phyloP scores from a whole-genome alignment of 495 filamentous ascomycete species.

The Penicillium fimorum region DNA sequence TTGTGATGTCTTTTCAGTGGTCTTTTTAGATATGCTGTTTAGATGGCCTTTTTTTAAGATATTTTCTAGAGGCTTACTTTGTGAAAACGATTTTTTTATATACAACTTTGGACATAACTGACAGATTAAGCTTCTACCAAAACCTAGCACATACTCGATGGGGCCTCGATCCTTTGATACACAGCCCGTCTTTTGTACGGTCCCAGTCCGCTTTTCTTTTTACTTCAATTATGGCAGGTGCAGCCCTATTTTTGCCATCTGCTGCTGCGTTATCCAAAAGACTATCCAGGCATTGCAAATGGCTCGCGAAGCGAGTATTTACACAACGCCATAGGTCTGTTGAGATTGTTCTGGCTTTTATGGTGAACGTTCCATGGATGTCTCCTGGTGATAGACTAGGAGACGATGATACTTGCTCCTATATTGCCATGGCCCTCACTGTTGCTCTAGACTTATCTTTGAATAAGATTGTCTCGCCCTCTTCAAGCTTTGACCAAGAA shows the following conservation, averaged over 20 bases:
- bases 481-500: conserved; percentile 48
- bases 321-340: conserved; percentile 60
- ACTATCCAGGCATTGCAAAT: conserved; percentile 61
- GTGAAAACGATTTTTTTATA: background rate
- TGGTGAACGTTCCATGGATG: conserved; percentile 80
- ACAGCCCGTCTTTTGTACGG: conserved; percentile 62
- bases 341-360: conserved; percentile 71
- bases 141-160: conserved; percentile 72
- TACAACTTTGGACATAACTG: background rate
- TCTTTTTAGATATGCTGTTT: too few species aligned
- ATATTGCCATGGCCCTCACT: conserved; percentile 65
- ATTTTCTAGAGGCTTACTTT: background rate
- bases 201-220: conserved; percentile 67
- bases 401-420: conserved; percentile 71
- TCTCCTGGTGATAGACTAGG: conserved; percentile 62
- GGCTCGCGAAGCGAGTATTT: conserved; percentile 59
- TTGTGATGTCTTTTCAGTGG: too few species aligned
- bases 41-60: background rate
- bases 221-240: conserved; percentile 64
- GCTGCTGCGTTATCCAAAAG: conserved; percentile 61
- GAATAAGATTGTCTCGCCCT: conserved; percentile 64
- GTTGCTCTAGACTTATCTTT: conserved; percentile 67
- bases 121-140: conserved; percentile 56
- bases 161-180: conserved; percentile 66
- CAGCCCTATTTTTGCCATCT: conserved; percentile 62